A percentile compares a stretch with the other conserved stretches of the same genome.
phyloP scores from a whole-genome alignment of 2,329 filamentous ascomycete species.

The Neonectria faginata region DNA sequence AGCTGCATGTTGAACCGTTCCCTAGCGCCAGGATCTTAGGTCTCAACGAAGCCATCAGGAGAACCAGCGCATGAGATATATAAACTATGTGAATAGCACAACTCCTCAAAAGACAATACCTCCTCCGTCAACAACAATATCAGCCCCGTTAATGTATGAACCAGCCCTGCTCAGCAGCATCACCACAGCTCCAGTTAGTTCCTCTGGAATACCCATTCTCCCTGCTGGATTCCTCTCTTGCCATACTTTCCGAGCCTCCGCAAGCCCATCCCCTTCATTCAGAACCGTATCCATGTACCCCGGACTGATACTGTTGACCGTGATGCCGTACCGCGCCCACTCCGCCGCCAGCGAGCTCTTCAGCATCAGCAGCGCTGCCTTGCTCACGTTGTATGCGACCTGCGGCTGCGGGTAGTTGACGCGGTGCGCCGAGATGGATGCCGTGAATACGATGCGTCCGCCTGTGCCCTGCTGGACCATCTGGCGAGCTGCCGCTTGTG shows the following conservation, averaged over 20 bases:
- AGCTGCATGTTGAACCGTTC: too few relatives aligned
- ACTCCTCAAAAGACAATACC: constrained; percentile 21
- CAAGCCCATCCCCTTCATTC: constrained; percentile 72
- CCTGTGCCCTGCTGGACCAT: constrained; percentile 63
- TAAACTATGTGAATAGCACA: too few relatives aligned
- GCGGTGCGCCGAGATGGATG: constrained; percentile 74
- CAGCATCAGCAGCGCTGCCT: constrained; percentile 73
- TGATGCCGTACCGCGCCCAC: constrained; percentile 76
- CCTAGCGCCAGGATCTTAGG: too few relatives aligned
- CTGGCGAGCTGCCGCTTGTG: constrained; percentile 68
- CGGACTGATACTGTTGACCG: constrained; percentile 75
- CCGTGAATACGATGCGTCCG: constrained; percentile 74
- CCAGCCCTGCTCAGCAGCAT: constrained; percentile 70
- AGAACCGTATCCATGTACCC: constrained; percentile 82
- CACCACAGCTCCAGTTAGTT: constrained; percentile 63
- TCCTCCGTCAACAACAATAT: constrained; percentile 74
- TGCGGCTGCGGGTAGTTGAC: constrained; percentile 82
- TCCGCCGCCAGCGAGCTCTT: constrained; percentile 65
- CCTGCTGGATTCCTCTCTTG: background rate
- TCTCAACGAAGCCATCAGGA: too few relatives aligned
- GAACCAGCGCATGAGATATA: too few relatives aligned
- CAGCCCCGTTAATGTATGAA: constrained; percentile 75
- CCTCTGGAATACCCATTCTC: background rate
- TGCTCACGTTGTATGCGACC: constrained; percentile 77
- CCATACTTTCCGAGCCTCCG: constrained; percentile 46